phyloP scores from a whole-genome alignment of 192 early-diverging fungal genomes.

The Linnemannia hyalina region DNA sequence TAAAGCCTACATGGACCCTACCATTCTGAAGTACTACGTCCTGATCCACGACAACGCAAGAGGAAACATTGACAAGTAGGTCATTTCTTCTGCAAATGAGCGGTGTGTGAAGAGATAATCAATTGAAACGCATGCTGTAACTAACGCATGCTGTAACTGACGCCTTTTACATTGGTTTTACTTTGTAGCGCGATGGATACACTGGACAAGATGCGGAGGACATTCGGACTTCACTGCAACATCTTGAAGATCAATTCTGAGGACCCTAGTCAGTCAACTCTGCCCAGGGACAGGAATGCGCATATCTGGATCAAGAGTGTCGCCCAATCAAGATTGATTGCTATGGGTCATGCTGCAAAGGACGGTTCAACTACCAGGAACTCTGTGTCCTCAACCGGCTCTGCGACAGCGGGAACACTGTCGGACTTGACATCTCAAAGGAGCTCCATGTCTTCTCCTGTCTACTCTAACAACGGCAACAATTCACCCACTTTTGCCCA shows the following conservation, averaged over 20 bases:
- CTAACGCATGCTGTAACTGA: background rate
- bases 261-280: constrained; percentile 16
- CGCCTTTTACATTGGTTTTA: background rate
- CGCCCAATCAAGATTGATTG: constrained; percentile 45
- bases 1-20: constrained; percentile 82
- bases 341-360: constrained; percentile 32
- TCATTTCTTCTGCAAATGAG: background rate
- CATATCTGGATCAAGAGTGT: constrained; percentile 64
- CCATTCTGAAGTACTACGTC: constrained; percentile 84
- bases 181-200: constrained; percentile 67
- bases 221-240: constrained; percentile 73
- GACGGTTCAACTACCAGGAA: constrained; percentile 16
- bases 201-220: constrained; percentile 74
- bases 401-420: constrained; percentile 22
- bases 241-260: constrained; percentile 73
- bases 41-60: constrained; percentile 85
- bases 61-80: constrained; percentile 67
- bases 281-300: constrained; percentile 37
- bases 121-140: background rate
- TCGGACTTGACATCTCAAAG: constrained; percentile 36
- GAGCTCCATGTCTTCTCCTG: constrained; percentile 52
- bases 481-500: constrained; percentile 50
- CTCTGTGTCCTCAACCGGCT: constrained; percentile 36
- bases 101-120: background rate
- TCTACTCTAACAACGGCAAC: constrained; percentile 48